Conservation (phyloP, 2,329 filamentous ascomycete species). For the Periconia sp. region DNA sequence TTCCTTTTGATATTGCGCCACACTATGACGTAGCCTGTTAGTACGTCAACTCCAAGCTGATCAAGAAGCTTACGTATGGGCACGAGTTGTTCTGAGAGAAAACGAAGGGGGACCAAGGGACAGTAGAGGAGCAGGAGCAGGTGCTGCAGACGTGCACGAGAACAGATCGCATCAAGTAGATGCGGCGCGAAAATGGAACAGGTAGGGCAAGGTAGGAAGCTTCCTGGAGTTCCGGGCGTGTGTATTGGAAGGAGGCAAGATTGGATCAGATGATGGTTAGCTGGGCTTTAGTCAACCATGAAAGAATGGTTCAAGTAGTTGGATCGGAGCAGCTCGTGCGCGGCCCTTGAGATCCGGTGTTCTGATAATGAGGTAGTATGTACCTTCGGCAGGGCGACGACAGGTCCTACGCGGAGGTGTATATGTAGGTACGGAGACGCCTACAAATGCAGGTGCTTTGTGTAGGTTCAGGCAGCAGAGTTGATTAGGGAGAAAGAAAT, state of each 20-base stretch:
- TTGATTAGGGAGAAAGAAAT: slow-evolving; percentile 6
- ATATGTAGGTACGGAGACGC: background rate
- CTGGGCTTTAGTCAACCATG: slow-evolving; percentile 23
- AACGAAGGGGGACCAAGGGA: slow-evolving; percentile 45
- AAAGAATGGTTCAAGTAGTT: slow-evolving; percentile 17
- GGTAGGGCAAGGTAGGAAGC: background rate
- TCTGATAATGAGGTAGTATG: slow-evolving; percentile 8
- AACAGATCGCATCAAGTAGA: slow-evolving; percentile 37
- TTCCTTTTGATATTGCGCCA: slow-evolving; percentile 43
- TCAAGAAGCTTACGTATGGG: slow-evolving; percentile 47
- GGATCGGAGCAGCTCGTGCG: slow-evolving; percentile 12
- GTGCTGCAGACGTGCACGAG: slow-evolving; percentile 41
- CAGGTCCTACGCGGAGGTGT: slow-evolving; percentile 20
- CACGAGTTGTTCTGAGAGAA: slow-evolving; percentile 49
- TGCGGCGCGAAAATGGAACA: background rate
- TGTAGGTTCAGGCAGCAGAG: slow-evolving; percentile 10
- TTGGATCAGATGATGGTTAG: slow-evolving; percentile 1
- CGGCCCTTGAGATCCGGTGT: slow-evolving; percentile 15
- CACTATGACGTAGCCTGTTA: slow-evolving; percentile 47
- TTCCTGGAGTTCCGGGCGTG: background rate
- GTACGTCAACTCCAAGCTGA: slow-evolving; percentile 16
- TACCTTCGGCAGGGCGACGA: background rate
- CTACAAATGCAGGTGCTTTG: slow-evolving; percentile 21
- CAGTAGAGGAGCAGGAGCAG: slow-evolving; percentile 43
- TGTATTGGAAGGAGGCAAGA: background rate